phyloP scores from a whole-genome alignment of 2,329 filamentous ascomycete species.

The Lachnellula hyalina region DNA sequence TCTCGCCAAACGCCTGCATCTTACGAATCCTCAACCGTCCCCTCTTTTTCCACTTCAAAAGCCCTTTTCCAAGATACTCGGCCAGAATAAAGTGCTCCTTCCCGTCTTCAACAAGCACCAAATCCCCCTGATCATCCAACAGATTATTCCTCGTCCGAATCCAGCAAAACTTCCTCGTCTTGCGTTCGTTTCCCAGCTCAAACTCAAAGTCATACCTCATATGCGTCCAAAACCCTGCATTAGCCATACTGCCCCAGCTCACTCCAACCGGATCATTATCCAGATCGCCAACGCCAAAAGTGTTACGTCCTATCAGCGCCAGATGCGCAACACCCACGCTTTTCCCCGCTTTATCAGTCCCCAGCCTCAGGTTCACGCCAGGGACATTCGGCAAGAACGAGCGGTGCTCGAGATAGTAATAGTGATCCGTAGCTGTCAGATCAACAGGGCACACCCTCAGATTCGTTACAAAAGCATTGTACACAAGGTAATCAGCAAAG shows the following conservation, averaged over 20 bases:
- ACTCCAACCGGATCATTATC: constrained; percentile 9
- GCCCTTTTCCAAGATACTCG: constrained; percentile 21
- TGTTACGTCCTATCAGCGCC: constrained; percentile 15
- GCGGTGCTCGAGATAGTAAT: constrained; percentile 23
- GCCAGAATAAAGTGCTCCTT: constrained; percentile 17
- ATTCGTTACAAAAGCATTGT: constrained; percentile 23
- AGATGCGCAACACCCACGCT: constrained; percentile 20
- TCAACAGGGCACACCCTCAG: constrained; percentile 21
- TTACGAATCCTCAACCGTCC: constrained; percentile 17
- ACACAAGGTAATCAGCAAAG: constrained; percentile 19
- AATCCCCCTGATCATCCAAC: constrained; percentile 23
- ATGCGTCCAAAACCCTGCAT: constrained; percentile 23
- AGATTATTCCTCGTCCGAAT: constrained; percentile 23
- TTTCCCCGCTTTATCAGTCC: constrained; percentile 18
- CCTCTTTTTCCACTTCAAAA: constrained; percentile 26
- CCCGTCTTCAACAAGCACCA: constrained; percentile 21
- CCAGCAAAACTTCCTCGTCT: constrained; percentile 18
- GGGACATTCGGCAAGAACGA: constrained; percentile 19
- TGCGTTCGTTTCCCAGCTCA: constrained; percentile 6
- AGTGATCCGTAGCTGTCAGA: constrained; percentile 12
- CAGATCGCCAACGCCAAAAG: constrained; percentile 19
- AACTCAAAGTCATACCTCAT: constrained; percentile 22
- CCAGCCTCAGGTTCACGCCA: constrained; percentile 17
- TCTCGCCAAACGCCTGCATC: constrained; percentile 11
- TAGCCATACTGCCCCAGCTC: constrained; percentile 20